phyloP scores from a whole-genome alignment of 805 yeast species.

The Saccharomycopsis malanga region DNA sequence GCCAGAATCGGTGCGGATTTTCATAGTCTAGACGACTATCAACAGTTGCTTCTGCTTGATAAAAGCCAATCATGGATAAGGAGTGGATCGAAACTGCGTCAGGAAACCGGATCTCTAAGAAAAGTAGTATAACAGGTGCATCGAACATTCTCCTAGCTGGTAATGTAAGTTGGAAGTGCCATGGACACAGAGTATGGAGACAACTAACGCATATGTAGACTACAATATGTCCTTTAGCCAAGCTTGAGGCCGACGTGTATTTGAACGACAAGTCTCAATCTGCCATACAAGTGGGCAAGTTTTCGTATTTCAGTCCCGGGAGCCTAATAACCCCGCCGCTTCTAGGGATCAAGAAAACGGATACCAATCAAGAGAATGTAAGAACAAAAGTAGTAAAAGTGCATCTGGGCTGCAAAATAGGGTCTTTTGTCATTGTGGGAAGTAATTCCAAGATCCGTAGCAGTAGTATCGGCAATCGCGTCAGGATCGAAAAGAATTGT shows the following conservation, averaged over 20 bases:
- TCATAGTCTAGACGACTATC: no score
- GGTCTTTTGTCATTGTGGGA: slow-evolving; percentile 39
- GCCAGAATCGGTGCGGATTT: no score
- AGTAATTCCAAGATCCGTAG: slow-evolving; percentile 28
- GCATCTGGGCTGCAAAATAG: slow-evolving; percentile 32
- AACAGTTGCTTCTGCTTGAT: no score
- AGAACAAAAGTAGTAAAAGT: neutral
- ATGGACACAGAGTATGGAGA: no score
- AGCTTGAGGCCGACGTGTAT: slow-evolving; percentile 30
- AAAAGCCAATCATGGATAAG: slow-evolving; percentile 1
- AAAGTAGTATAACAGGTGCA: slow-evolving; percentile 34
- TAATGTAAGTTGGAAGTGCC: slow-evolving; percentile 24
- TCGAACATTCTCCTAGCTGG: slow-evolving; percentile 37
- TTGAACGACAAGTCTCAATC: slow-evolving; percentile 16
- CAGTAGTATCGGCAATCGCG: slow-evolving; percentile 40
- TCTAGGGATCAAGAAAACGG: slow-evolving; percentile 7
- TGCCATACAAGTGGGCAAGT: slow-evolving; percentile 36
- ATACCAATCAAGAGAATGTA: no score
- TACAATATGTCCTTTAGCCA: slow-evolving; percentile 31
- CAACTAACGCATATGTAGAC: slow-evolving; percentile 20
- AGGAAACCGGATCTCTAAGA: slow-evolving; percentile 39
- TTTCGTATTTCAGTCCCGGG: slow-evolving; percentile 31
- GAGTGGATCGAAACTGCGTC: slow-evolving; percentile 35
- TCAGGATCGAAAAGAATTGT: slow-evolving; percentile 37
- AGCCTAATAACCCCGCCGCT: slow-evolving; percentile 30